Evolutionary conservation across 129 eudicot genomes (phyloP), one percentile per base, ranked within the genome.

Genomic region (Ambrosia trifida): DNA sequence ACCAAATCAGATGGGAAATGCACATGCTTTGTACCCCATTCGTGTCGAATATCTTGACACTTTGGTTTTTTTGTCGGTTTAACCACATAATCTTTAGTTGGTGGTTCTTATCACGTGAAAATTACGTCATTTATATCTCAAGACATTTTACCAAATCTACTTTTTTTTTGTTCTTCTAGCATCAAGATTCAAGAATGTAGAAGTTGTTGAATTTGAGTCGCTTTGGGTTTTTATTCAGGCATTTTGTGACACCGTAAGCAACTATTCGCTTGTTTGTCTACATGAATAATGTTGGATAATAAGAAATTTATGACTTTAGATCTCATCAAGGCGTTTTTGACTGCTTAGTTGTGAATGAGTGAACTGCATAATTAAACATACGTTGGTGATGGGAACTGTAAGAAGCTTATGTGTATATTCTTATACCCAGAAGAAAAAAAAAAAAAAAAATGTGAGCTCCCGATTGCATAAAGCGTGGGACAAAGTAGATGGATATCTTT

Each of bases 11-110:
- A 60, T 61, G 32, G 69, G 24, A 43, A 58, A 72, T 44, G 68
- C 68, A 72, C 69, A 72, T 59, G 76, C 32, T 59, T 38, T 72
- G 30, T 72, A 4, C 58, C 68, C 46, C 32, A 32, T n/a, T 60
- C 59, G 2, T 72, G 28, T 49, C 38, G 38, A 32, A 61, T 47
- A 35, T 73, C 38, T 62, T 73, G 77, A 32, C 24, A 28, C 41
- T 73, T n/a, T 73, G 61, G 69, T 35, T 47, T 19, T 47, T 44
- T 28, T 73, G 68, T 60, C 43, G 50, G 14, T 16, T 10, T 3
- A 47, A 72, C 32, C 51, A 33, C 11, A 31, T 10, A 16, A 31
- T 60, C 60, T 18, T 58, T 11, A 28, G 76, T 58, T 72, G 41
- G 16, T 11, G 20, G 28, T 72, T 58, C 67, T 70, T 72, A 33